These are phyloP conservation scores for Calonectria leucothoes DNA, from an alignment of 2,329 filamentous ascomycete genomes.

Conservation along the genomic window DNA sequence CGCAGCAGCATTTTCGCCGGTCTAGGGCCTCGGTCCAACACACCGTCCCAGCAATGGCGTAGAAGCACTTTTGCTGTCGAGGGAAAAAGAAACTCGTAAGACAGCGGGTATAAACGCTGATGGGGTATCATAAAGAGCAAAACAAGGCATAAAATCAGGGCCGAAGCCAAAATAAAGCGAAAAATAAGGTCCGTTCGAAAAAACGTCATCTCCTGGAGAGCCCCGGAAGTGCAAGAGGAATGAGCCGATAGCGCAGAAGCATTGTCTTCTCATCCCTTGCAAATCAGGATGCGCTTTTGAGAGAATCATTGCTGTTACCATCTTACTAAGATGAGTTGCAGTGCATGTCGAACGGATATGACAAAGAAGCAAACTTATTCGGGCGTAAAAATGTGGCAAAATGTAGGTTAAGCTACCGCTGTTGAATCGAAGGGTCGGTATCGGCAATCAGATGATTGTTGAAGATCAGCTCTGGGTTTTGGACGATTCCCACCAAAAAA, in stretches of 20 bases:
- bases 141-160: constrained; percentile 35
- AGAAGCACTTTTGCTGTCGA: constrained; percentile 67
- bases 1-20: constrained; percentile 65
- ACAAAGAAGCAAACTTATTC: constrained; percentile 30
- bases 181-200: constrained; percentile 23
- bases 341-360: not conserved
- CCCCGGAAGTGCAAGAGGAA: constrained; percentile 26
- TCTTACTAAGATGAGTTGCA: not conserved
- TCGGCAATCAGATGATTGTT: constrained; percentile 39
- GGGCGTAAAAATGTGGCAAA: constrained; percentile 31
- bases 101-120: constrained; percentile 58
- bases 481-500: constrained; percentile 4
- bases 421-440: constrained; percentile 21
- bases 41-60: constrained; percentile 68
- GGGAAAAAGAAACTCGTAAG: constrained; percentile 51
- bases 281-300: constrained; percentile 13
- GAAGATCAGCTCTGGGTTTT: constrained; percentile 38
- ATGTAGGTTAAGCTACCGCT: constrained; percentile 53
- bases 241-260: constrained; percentile 62
- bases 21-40: constrained; percentile 59
- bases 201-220: not conserved
- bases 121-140: constrained; percentile 56
- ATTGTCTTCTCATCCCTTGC: constrained; percentile 57
- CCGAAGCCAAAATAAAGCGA: constrained; percentile 29
- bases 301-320: constrained; percentile 56